A percentile compares a stretch with the other conserved stretches of the same genome.
These are phyloP conservation scores for Lactarius indigo DNA, from an alignment of 768 basidiomycete species.

Conservation along the genomic window DNA sequence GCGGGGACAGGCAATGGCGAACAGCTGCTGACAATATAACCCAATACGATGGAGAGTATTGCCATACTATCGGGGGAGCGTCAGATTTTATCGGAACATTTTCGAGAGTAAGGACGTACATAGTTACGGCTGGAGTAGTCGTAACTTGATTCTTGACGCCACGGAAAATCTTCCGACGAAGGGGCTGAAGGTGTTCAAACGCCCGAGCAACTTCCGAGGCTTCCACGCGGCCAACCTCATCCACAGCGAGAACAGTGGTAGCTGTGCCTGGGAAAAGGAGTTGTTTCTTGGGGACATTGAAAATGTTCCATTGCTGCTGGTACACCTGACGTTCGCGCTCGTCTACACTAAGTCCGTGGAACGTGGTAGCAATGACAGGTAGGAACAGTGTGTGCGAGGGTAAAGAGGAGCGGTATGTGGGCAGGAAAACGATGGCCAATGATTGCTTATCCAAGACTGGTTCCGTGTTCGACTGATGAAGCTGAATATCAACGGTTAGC, in stretches of 20 bases:
- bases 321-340: slow-evolving; percentile 31
- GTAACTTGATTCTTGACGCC: slow-evolving; percentile 42
- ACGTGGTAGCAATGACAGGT: slow-evolving; percentile 43
- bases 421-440: slow-evolving; percentile 66
- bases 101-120: slow-evolving; percentile 44
- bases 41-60: slow-evolving; percentile 62
- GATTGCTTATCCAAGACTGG: slow-evolving; percentile 45
- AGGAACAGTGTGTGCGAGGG: slow-evolving; percentile 50
- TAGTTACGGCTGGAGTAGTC: slow-evolving; percentile 55
- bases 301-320: slow-evolving; percentile 32
- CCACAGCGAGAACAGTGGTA: slow-evolving; percentile 30
- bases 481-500: slow-evolving; percentile 38
- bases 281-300: slow-evolving; percentile 29
- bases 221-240: slow-evolving; percentile 19
- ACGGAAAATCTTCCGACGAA: slow-evolving; percentile 28
- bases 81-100: slow-evolving; percentile 5
- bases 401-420: slow-evolving; percentile 39
- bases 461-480: slow-evolving; percentile 40
- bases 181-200: slow-evolving; percentile 22
- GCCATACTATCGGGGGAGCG: slow-evolving; percentile 49
- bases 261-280: slow-evolving; percentile 30
- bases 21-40: slow-evolving; percentile 42
- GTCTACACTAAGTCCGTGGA: slow-evolving; percentile 26
- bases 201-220: slow-evolving; percentile 20
- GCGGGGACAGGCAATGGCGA: slow-evolving; percentile 35